Conservation (phyloP, 2,329 filamentous ascomycete genomes). For the Macrophomina phaseolina region DNA sequence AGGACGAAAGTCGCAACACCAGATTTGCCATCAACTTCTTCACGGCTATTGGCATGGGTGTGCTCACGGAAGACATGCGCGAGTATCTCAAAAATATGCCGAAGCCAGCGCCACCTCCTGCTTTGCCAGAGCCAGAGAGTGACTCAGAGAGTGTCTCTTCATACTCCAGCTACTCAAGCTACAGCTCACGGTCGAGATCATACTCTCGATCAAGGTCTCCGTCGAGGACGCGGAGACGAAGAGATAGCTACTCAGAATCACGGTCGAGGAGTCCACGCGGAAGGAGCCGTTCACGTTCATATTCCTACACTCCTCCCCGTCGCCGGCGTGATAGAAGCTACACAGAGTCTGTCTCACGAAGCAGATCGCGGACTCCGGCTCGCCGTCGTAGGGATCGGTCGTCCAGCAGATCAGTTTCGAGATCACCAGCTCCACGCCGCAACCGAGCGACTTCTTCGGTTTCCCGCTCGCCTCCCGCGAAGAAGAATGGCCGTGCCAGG, state of each 20-base stretch:
- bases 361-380: conserved; percentile 32
- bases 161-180: conserved; percentile 38
- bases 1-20: conserved; percentile 85
- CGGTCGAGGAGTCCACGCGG: conserved; percentile 22
- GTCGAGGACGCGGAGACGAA: conserved; percentile 6
- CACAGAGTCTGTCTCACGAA: conserved; percentile 31
- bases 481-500: conserved; percentile 10
- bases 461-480: conserved; percentile 21
- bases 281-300: conserved; percentile 21
- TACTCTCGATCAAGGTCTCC: conserved; percentile 29
- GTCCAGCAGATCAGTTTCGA: conserved; percentile 28
- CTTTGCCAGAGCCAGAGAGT: conserved; percentile 41
- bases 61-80: conserved; percentile 92
- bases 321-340: conserved; percentile 22
- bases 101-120: conserved; percentile 76
- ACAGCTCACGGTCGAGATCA: conserved; percentile 30
- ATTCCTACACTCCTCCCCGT: conserved; percentile 27
- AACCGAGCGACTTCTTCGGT: conserved; percentile 32
- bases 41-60: conserved; percentile 95
- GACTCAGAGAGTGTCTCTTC: conserved; percentile 42
- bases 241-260: conserved; percentile 21
- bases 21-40: conserved; percentile 99
- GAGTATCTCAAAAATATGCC: conserved; percentile 88
- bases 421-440: conserved; percentile 32
- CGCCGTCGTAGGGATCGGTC: conserved; percentile 23